Evolutionary conservation across 2,329 filamentous ascomycete species (phyloP).

Genomic region (Neonectria coccinea): DNA sequence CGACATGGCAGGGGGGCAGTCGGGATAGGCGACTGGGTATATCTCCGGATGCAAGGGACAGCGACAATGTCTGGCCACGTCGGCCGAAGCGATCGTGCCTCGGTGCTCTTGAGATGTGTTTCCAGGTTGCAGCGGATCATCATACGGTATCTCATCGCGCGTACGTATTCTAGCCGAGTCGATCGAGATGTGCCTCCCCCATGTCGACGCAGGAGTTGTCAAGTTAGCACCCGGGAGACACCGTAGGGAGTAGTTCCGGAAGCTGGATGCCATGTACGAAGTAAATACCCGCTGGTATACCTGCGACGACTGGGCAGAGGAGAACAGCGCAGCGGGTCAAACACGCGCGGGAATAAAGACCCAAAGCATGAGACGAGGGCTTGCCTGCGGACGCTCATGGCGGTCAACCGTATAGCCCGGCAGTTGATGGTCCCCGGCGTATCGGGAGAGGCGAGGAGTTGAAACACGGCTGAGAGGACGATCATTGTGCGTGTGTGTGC

Average conservation of each 20-base stretch:
- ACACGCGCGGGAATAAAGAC: constrained; percentile 6
- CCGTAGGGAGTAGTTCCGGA: neutral
- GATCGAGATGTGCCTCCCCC: constrained; percentile 7
- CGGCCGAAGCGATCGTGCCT: constrained; percentile 15
- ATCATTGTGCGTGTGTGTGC: constrained; percentile 7
- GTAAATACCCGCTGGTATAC: constrained; percentile 12
- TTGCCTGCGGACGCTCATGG: constrained; percentile 5
- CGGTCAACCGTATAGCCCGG: constrained; percentile 9
- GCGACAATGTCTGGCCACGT: constrained; percentile 11
- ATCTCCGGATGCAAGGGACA: constrained; percentile 16
- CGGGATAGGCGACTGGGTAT: constrained; percentile 12
- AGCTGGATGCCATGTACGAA: constrained; percentile 3
- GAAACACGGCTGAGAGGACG: constrained; percentile 24
- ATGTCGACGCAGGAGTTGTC: constrained; percentile 4
- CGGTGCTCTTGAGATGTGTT: constrained; percentile 2
- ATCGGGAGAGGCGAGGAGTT: constrained; percentile 9
- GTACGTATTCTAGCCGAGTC: neutral
- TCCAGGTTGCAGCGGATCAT: constrained; percentile 13
- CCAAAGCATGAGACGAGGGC: constrained; percentile 16
- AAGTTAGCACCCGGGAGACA: neutral
- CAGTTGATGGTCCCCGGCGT: constrained; percentile 14
- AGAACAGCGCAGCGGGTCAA: constrained; percentile 3
- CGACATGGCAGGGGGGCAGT: constrained; percentile 5
- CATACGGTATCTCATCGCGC: constrained; percentile 1
- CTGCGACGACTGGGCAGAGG: constrained; percentile 12